Percentiles rank a stretch among this genome's conserved stretches.
Conservation (phyloP, 306 rosid genomes). For the Sesbania bispinosa region DNA sequence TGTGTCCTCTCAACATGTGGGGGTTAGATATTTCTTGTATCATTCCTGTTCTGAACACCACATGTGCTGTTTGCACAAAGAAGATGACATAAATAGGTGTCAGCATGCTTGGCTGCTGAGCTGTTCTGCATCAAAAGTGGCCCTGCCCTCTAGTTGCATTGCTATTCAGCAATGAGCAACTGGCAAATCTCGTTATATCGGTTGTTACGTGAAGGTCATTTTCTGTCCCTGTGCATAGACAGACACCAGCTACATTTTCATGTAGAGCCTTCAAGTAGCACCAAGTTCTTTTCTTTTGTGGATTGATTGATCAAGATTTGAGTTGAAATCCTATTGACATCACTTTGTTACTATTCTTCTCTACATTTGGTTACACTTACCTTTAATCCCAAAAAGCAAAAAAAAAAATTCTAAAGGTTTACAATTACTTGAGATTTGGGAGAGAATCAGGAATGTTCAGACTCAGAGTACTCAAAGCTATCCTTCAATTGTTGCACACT, state of each 20-base stretch:
- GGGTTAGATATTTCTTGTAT: too few species aligned
- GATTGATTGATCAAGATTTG: not conserved
- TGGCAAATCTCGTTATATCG: not conserved
- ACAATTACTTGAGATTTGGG: not conserved
- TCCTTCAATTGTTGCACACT: too few species aligned
- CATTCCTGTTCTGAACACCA: not conserved
- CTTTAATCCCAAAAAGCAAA: not conserved
- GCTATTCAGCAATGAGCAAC: not conserved
- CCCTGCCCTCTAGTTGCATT: too few species aligned
- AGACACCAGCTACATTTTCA: too few species aligned
- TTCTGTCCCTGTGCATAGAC: not conserved
- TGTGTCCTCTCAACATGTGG: too few species aligned
- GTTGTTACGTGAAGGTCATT: not conserved
- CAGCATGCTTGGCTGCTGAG: slow-evolving; percentile 12
- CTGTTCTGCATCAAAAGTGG: slow-evolving; percentile 16
- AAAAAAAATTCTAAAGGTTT: not conserved
- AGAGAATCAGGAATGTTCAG: not conserved
- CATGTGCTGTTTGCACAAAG: slow-evolving; percentile 26
- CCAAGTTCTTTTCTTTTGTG: not conserved
- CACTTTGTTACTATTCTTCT: not conserved
- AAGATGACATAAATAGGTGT: not conserved
- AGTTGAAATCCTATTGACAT: not conserved
- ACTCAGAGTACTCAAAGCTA: not conserved
- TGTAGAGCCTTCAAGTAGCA: too few species aligned
- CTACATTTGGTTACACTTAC: not conserved